Conservation (phyloP, 176 grass and related monocot species). For the Carex pumila region DNA sequence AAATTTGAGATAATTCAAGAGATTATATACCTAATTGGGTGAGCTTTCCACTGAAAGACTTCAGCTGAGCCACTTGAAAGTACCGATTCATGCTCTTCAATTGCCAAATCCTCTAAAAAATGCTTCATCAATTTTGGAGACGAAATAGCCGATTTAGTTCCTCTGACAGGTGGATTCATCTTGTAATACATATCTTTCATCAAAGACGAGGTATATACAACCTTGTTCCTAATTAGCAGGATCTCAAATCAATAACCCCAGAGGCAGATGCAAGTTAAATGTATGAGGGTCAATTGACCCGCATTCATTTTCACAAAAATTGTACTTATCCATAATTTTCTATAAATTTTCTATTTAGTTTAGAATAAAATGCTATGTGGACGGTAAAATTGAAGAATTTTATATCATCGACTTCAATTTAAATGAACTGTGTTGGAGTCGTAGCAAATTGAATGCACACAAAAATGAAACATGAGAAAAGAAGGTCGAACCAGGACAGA, state of each 20-base stretch:
- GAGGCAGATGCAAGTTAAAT: no score
- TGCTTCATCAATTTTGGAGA: constrained; percentile 25
- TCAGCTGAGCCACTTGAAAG: constrained; percentile 36
- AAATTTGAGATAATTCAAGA: constrained; percentile 4
- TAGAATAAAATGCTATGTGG: no score
- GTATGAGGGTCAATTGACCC: no score
- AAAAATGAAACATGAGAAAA: neutral
- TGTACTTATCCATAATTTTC: no score
- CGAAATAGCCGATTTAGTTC: constrained; percentile 16
- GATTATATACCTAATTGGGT: constrained; percentile 40
- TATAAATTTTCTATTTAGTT: no score
- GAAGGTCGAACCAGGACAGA: constrained; percentile 50
- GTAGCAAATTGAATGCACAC: neutral
- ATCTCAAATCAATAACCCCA: neutral
- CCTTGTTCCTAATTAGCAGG: constrained; percentile 41
- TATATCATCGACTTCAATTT: no score
- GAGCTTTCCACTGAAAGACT: constrained; percentile 72
- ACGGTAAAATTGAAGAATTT: no score
- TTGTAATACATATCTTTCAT: constrained; percentile 83
- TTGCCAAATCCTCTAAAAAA: constrained; percentile 53
- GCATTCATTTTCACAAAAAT: no score
- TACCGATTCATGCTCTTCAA: constrained; percentile 52
- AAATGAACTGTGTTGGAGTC: neutral
- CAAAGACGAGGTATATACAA: constrained; percentile 38
- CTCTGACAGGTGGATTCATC: constrained; percentile 43